A percentile compares a stretch with the other conserved stretches of the same genome.
Evolutionary conservation across 805 yeast species (phyloP).

Genomic region (Wickerhamiella kazuoi): DNA sequence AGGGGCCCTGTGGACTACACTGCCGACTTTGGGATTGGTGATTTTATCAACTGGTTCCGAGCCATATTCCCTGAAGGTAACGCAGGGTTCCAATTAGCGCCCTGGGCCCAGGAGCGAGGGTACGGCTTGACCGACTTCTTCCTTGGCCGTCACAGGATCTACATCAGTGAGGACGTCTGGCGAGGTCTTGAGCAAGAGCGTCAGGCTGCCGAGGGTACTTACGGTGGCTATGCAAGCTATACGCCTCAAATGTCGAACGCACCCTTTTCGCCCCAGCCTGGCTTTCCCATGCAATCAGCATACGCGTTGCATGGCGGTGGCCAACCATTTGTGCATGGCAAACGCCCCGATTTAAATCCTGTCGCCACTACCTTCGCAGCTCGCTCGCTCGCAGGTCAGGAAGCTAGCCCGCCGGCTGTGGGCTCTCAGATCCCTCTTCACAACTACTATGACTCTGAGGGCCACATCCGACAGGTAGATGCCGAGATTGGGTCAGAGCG

Average conservation of each 20-base stretch:
- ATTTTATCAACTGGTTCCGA: constrained; percentile 21
- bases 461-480: constrained; percentile 6
- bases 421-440: constrained; percentile 1
- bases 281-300: background rate
- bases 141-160: constrained; percentile 21
- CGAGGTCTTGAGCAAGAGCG: constrained; percentile 19
- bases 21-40: constrained; percentile 24
- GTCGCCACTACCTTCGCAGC: background rate
- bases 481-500: constrained; percentile 21
- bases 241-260: background rate
- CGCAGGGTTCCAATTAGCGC: constrained; percentile 15
- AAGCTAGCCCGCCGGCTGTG: background rate
- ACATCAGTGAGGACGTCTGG: constrained; percentile 25
- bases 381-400: background rate
- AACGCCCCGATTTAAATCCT: background rate
- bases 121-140: constrained; percentile 22
- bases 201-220: constrained; percentile 2
- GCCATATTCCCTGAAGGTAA: constrained; percentile 16
- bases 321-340: background rate
- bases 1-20: constrained; percentile 22
- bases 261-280: background rate
- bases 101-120: constrained; percentile 22
- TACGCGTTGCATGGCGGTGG: background rate
- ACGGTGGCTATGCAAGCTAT: background rate
- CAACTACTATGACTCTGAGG: constrained; percentile 4